Evolutionary conservation across 1,284 basidiomycete species (phyloP).

Genomic region (Apiotrichum gracile): DNA sequence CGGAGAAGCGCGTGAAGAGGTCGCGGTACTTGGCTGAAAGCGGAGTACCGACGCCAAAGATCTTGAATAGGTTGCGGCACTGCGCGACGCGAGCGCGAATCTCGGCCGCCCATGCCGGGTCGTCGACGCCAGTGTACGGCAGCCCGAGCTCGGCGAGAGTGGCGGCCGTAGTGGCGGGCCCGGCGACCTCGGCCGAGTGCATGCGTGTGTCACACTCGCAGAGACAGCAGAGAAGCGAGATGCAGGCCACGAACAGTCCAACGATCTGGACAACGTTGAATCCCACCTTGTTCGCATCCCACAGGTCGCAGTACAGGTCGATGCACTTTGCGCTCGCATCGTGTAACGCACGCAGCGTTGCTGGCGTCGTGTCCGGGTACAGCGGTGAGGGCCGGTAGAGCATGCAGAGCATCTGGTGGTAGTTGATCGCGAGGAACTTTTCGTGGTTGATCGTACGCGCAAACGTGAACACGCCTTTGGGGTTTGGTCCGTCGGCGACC

Average conservation of each 20-base stretch:
- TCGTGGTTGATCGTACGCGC: conserved; percentile 23
- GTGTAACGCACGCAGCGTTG: conserved; percentile 22
- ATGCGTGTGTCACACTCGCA: conserved; percentile 30
- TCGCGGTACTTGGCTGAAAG: conserved; percentile 22
- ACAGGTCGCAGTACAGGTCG: conserved; percentile 28
- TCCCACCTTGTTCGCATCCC: conserved; percentile 22
- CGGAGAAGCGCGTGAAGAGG: conserved; percentile 22
- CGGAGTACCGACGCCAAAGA: conserved; percentile 23
- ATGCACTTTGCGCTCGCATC: conserved; percentile 21
- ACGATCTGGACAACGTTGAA: conserved; percentile 33
- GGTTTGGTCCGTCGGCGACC: conserved; percentile 15
- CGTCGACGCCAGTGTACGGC: conserved; percentile 10
- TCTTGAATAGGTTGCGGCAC: conserved; percentile 28
- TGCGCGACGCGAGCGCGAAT: conserved; percentile 22
- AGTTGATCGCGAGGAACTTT: conserved; percentile 27
- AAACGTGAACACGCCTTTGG: not conserved
- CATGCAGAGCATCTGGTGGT: conserved; percentile 25
- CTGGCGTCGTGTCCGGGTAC: conserved; percentile 20
- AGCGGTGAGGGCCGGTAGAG: conserved; percentile 32
- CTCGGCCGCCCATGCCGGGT: conserved; percentile 20
- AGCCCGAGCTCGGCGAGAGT: conserved; percentile 12
- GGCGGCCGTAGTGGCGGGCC: not conserved
- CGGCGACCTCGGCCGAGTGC: conserved; percentile 2
- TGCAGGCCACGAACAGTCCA: conserved; percentile 26
- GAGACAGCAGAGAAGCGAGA: conserved; percentile 28